Evolutionary conservation across 805 yeast species (phyloP).

Genomic region (Torulaspora microellipsoides): DNA sequence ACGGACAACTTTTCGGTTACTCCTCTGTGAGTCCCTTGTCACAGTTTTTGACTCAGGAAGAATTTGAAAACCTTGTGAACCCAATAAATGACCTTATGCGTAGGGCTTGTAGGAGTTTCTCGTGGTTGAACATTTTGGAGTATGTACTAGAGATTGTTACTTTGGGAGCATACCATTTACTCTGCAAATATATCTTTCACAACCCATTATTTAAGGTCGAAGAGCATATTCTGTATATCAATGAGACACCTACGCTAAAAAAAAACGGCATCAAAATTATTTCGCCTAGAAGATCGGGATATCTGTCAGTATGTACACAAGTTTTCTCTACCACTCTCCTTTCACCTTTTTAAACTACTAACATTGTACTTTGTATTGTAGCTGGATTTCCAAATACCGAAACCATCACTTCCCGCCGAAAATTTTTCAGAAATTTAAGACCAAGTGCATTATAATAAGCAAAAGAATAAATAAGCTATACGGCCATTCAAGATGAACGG

Average conservation of each 20-base stretch:
- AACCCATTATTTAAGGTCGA: conserved; percentile 41
- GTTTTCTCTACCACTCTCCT: neutral
- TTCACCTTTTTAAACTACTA: neutral
- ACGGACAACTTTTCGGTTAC: conserved; percentile 46
- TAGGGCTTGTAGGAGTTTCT: conserved; percentile 39
- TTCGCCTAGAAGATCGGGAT: conserved; percentile 51
- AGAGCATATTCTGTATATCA: conserved; percentile 35
- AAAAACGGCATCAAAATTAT: conserved; percentile 38
- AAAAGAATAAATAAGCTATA: neutral
- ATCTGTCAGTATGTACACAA: conserved; percentile 41
- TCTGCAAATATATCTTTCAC: conserved; percentile 30
- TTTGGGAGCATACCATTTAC: conserved; percentile 39
- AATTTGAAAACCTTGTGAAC: conserved; percentile 41
- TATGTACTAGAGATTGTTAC: conserved; percentile 37
- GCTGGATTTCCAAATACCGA: conserved; percentile 52
- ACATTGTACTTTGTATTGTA: conserved; percentile 14
- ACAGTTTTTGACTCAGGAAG: conserved; percentile 34
- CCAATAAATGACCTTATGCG: conserved; percentile 41
- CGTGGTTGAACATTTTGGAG: conserved; percentile 40
- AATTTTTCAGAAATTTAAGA: neutral
- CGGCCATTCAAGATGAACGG: conserved; percentile 64
- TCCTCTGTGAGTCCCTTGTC: conserved; percentile 52
- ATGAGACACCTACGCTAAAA: conserved; percentile 19
- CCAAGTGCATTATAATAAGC: neutral
- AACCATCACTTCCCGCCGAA: conserved; percentile 27